phyloP scores from a whole-genome alignment of 305 asterid genomes.

The Solanum hybrid region DNA sequence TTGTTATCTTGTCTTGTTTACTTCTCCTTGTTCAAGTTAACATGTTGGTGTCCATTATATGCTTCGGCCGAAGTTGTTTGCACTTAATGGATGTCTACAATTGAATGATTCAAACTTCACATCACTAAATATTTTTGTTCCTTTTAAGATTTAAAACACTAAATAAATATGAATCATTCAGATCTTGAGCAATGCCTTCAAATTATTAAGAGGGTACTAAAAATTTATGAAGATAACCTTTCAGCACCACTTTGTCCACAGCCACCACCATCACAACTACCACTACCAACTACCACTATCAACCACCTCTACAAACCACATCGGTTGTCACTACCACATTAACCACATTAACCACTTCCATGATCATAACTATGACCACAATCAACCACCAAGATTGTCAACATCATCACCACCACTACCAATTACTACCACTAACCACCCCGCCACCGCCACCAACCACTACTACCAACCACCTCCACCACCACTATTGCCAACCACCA shows the following conservation, averaged over 20 bases:
- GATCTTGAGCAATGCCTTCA: background rate
- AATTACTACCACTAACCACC: background rate
- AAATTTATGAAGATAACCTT: background rate
- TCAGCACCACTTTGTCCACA: background rate
- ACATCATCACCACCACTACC: background rate
- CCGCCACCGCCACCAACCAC: background rate
- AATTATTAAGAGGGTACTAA: background rate
- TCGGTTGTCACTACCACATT: background rate
- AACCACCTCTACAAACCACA: background rate
- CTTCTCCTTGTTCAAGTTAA: background rate
- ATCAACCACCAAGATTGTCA: background rate
- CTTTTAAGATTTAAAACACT: background rate
- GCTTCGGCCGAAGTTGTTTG: background rate
- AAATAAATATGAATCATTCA: background rate
- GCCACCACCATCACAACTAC: background rate
- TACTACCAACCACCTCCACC: background rate
- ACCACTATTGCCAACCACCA: background rate
- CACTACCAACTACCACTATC: background rate
- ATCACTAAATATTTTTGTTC: background rate
- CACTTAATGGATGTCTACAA: background rate
- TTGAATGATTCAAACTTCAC: background rate
- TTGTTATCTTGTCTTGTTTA: background rate
- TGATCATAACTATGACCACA: background rate
- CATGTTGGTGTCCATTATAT: background rate
- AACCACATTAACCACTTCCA: background rate